A percentile compares a stretch with the other conserved stretches of the same genome.
Conservation (phyloP, 225 moss, liverwort and hornwort genomes). For the Climacium dendroides region DNA sequence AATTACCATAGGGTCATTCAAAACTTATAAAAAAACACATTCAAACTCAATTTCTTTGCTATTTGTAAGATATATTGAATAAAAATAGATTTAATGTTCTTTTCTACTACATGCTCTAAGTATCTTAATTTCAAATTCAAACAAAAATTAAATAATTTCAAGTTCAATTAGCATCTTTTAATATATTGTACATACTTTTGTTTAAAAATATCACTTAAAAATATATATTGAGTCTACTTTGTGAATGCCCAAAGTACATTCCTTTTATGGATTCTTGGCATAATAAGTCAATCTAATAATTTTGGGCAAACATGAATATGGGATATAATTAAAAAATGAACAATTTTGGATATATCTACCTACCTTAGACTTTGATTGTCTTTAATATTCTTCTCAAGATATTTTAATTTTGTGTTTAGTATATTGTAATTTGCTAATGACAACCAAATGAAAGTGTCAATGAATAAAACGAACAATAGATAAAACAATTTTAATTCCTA, state of each 20-base stretch:
- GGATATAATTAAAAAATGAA: no score
- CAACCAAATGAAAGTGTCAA: no score
- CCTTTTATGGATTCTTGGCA: no score
- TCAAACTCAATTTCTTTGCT: not conserved
- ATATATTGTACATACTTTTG: no score
- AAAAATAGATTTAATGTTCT: not conserved
- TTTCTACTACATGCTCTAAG: fast-evolving
- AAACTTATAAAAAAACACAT: not conserved
- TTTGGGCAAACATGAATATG: no score
- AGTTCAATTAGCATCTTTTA: not conserved
- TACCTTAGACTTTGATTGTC: no score
- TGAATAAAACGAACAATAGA: not conserved
- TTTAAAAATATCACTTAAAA: not conserved
- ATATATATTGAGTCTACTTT: not conserved
- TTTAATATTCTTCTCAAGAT: no score
- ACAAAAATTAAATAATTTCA: not conserved
- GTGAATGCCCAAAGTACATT: not conserved
- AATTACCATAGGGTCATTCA: no score
- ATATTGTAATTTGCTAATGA: not conserved
- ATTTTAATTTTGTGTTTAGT: no score
- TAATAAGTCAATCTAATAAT: no score
- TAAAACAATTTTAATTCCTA: not conserved
- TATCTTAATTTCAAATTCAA: not conserved
- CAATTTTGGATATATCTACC: no score
- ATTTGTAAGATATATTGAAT: not conserved